Conservation (phyloP, 1,284 basidiomycete species). For the Ustilago vetiveriae region DNA sequence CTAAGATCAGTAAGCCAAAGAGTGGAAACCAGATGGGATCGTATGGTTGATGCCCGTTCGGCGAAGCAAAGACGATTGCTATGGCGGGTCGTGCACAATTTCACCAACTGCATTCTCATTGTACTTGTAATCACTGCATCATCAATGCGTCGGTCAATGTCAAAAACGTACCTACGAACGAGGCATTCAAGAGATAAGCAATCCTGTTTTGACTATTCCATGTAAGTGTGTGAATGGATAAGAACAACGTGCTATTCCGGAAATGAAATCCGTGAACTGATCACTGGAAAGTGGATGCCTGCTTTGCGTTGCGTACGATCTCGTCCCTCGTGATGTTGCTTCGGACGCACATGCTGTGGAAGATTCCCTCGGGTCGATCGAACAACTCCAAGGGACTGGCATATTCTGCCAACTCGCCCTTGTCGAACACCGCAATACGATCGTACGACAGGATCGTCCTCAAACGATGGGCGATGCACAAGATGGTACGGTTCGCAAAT, state of each 20-base stretch:
- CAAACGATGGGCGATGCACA: constrained; percentile 79
- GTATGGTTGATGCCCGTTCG: constrained; percentile 36
- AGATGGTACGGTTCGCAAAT: constrained; percentile 80
- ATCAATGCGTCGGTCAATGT: background rate
- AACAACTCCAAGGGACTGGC: constrained; percentile 76
- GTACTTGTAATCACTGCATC: background rate
- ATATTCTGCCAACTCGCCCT: constrained; percentile 77
- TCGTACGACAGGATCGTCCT: constrained; percentile 84
- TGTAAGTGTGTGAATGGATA: background rate
- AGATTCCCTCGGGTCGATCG: constrained; percentile 72
- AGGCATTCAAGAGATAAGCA: background rate
- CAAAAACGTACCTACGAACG: background rate
- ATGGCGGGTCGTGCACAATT: no score
- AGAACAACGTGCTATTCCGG: no score
- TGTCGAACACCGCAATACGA: constrained; percentile 80
- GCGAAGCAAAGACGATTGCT: no score
- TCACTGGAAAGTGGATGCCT: background rate
- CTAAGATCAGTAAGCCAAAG: constrained; percentile 48
- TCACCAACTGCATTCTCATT: no score
- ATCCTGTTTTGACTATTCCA: background rate
- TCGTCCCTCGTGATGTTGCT: constrained; percentile 75
- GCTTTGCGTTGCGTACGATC: constrained; percentile 38
- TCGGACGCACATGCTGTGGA: constrained; percentile 78
- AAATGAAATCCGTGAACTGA: background rate
- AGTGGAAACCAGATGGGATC: constrained; percentile 51